Base-by-base conservation (phyloP, 495 filamentous ascomycete genomes). In the Penicillium bialowiezense region DNA sequence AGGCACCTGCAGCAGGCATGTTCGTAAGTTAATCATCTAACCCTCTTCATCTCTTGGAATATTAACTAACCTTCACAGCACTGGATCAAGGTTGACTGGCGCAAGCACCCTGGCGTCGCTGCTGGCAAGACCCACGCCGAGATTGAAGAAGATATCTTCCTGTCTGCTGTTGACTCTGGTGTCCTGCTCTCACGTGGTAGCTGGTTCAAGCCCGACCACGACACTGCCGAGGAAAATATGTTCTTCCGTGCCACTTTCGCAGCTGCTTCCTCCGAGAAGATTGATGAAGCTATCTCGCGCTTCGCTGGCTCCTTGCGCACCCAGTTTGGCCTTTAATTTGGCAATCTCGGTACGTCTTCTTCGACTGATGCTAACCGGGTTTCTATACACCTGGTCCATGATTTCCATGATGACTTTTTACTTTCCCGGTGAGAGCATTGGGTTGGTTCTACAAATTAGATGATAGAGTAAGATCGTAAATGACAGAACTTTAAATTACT, bases 241-340 rank as follows among this genome's bases (percentile, higher is more conserved):
- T 97, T 90, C 75, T 92, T 97, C 76, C 81, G 93, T 33, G 83
- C 87, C 5, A 98, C 91, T 3, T 97, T 86, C 70, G 90, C 91
- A 2, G 85, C 91, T 19, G 90, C 89, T 13, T 80, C 82, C 34
- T 74, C 75, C 2, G 82, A 88, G 32, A 80, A 84, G 62, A 93
- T 97, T 70, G 75, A 74, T 1, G 84, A 89, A 67, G 93, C 87
- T 0, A 90, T 95, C 43, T 69, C 76, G 49, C 73, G 91, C 43
- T 86, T 97, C 54, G 89, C 85, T 1, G 70, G 74, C 47, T 84
- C 88, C 3, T 60, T 98, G 18, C 71, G 81, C 51, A 76, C 75
- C 56, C 79, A 78, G 48, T 96, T 90, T 63, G 70, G 52, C 19
- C 54, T 71, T 14, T 72, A 58, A 50, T 46, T 18, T 17, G 24